Evolutionary conservation across 1,139 yeast species (phyloP), one percentile per base, ranked within the genome.

Genomic region (Lodderomyces elongisporus): DNA sequence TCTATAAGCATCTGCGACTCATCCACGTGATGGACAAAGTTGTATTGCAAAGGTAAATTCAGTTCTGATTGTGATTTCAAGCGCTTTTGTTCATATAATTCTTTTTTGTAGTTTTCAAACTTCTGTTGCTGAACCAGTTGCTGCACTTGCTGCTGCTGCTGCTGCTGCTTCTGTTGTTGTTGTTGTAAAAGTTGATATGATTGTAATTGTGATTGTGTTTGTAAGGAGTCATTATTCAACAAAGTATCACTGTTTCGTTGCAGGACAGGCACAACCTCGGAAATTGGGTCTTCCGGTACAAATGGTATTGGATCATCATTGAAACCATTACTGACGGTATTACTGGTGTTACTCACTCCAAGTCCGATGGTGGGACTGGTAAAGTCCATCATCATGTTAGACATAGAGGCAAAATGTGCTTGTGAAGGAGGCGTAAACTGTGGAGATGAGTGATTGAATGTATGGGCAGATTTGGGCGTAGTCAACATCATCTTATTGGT

Each of bases 41-140:
- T 24, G 14, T 7, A 24, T 30, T 31, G 40, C 13, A 31, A 22
- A 18, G 31, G 28, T 25, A 35, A 27, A 26, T 25, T 31, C 35
- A 33, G 37, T 13, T 34, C 38, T 14, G 38, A 27, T 28, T 33
- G 35, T n/a, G 25, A 13, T 17, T 36, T 32, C 5, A 24, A 17
- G 12, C 31, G 17, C 14, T 21, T 27, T 9, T 23, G 21, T 8
- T 14, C 25, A 17, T 18, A 12, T 17, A 20, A 21, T 13, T 25
- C 31, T 13, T 31, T 21, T 26, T 36, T 30, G 5, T 20, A 21
- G 13, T 36, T 30, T 4, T 15, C 27, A 21, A 27, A 27, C 21
- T 34, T 35, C 25, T 32, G 29, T 34, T 36, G 36, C 24, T 33
- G 38, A 13, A 32, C 13, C 28, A 34, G 42, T 17, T 34, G 39